Evolutionary conservation across 495 filamentous ascomycete genomes (phyloP).

Genomic region (Aspergillus egyptiacus): DNA sequence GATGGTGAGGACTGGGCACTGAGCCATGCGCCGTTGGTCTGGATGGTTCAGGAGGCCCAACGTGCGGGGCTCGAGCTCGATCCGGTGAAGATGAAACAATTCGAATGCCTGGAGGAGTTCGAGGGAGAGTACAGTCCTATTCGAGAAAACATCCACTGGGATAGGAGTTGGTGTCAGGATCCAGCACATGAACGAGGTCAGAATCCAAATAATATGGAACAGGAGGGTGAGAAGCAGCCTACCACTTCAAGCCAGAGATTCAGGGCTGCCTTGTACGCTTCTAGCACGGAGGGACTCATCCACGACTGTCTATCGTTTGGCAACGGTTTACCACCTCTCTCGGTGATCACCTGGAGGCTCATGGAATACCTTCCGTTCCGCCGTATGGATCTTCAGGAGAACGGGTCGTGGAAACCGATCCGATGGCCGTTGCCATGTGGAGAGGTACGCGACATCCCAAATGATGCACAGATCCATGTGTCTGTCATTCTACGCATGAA

Average conservation of each 20-base stretch:
- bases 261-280: constrained; percentile 50
- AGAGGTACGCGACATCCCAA: constrained; percentile 75
- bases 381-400: constrained; percentile 68
- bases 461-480: constrained; percentile 62
- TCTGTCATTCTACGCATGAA: constrained; percentile 71
- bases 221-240: constrained; percentile 14
- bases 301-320: constrained; percentile 71
- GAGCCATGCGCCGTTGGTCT: constrained; percentile 70
- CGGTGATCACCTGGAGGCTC: constrained; percentile 68
- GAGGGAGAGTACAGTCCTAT: constrained; percentile 40
- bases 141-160: constrained; percentile 34
- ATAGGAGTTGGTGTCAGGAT: constrained; percentile 20
- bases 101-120: constrained; percentile 55
- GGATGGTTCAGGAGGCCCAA: constrained; percentile 79
- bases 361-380: constrained; percentile 86
- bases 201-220: neutral
- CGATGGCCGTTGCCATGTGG: constrained; percentile 74
- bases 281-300: constrained; percentile 56
- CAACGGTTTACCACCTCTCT: constrained; percentile 51
- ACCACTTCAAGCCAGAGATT: constrained; percentile 37
- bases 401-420: constrained; percentile 78
- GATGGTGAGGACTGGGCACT: constrained; percentile 52
- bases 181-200: constrained; percentile 15
- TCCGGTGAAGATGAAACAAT: constrained; percentile 55
- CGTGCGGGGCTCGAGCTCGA: constrained; percentile 70